Evolutionary conservation across 2,329 filamentous ascomycete species (phyloP), one percentile per base, ranked within the genome.

Genomic region (Zasmidium cellare): DNA sequence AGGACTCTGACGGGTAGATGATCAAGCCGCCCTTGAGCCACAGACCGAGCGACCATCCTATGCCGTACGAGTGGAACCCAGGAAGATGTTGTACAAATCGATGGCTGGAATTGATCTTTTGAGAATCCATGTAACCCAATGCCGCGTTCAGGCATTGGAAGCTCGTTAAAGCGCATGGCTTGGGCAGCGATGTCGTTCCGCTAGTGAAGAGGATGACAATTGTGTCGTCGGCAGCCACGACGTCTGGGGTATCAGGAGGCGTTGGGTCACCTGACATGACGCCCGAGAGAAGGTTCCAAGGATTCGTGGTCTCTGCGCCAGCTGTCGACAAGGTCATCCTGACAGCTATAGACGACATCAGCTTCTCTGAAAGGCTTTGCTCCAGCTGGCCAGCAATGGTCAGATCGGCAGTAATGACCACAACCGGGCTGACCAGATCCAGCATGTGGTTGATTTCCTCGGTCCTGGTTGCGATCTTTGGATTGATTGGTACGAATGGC

Each of bases 181-280:
- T 82, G 3, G 79, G 77, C 0, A 74, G 65, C 5, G 76, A 77
- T 0, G 78, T 80, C n/a, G 79, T 82, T 19, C 79, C 79, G 61
- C 78, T 80, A 19, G 79, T 81, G 66, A 81, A 81, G 28, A 80
- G 69, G 49, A 81, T 74, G 45, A 80, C 69, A 3, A 74, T 73
- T 6, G 65, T 71, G 50, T 72, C 67, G 28, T 65, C 51, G n/a
- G 67, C 61, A 44, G 63, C 59, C 16, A 69, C 59, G 3, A 66
- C 62, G 24, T 69, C 67, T 24, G 69, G 69, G 19, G 69, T 70
- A 48, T 71, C 66, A 38, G 69, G 69, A 31, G 69, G 68, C 3
- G 69, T 67, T 3, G 62, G 64, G 18, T 71, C 69, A 7, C 65
- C 69, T 19, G 67, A 67, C 68, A 71, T 69, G 44, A 70, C 60